phyloP scores from a whole-genome alignment of 2,329 filamentous ascomycete genomes.

The Didymosphaeria variabile region DNA sequence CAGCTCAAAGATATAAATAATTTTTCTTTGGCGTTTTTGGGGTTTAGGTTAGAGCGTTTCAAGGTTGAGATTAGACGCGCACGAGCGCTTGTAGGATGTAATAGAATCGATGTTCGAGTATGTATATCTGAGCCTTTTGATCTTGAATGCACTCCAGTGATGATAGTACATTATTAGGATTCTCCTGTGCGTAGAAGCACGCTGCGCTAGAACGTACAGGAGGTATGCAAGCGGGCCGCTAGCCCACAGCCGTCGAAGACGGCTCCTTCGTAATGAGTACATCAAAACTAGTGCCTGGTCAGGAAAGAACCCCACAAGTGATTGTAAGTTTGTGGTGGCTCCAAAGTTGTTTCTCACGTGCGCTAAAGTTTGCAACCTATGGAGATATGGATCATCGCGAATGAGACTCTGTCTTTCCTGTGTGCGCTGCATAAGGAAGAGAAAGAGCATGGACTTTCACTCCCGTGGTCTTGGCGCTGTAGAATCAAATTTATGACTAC shows the following conservation, averaged over 20 bases:
- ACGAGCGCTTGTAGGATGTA: neutral
- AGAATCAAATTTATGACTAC: neutral
- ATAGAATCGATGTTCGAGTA: neutral
- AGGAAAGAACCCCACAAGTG: neutral
- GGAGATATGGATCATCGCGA: too few relatives aligned
- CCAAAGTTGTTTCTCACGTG: neutral
- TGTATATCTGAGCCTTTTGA: too few relatives aligned
- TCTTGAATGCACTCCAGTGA: too few relatives aligned
- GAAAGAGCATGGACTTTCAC: neutral
- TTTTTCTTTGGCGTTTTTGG: neutral
- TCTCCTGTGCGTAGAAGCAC: too few relatives aligned
- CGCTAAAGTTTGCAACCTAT: neutral
- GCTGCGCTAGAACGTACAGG: too few relatives aligned
- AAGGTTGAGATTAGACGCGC: neutral
- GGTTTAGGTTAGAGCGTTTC: too few relatives aligned
- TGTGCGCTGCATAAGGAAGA: neutral
- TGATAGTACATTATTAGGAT: too few relatives aligned
- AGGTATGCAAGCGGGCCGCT: too few relatives aligned
- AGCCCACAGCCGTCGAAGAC: too few relatives aligned
- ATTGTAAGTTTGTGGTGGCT: neutral
- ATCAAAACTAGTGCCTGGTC: too few relatives aligned
- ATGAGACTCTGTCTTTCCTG: too few relatives aligned
- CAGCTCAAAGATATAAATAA: neutral
- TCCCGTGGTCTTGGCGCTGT: neutral
- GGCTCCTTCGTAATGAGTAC: too few relatives aligned